Evolutionary conservation across 2,329 filamentous ascomycete genomes (phyloP), one percentile per base, ranked within the genome.

Genomic region (Diaporthe nobilis): DNA sequence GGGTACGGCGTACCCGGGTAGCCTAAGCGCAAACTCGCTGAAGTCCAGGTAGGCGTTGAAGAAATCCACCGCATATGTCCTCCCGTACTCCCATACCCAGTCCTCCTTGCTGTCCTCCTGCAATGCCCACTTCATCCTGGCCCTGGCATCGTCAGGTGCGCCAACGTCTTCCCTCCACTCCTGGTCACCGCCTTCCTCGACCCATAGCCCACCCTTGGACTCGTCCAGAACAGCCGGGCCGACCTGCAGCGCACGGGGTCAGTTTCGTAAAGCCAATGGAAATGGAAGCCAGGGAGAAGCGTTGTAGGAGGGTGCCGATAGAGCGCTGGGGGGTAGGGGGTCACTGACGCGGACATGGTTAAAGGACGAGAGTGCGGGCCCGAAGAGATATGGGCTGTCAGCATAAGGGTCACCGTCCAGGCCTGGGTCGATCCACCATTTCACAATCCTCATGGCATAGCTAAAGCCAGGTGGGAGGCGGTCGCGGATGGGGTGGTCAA

Each of bases 21-120:
- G 81, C 71, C 90, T 88, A 31, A 97, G 85, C 39, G 93, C 88
- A 80, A 96, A 92, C 79, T 93, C 92, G 83, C 83, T 82, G 83
- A 98, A 98, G 84, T 98, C 95, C 61, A 99, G 85, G 84, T 98
- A 98, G 2, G 94, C 94, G 83, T 98, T 98, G 84, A 93, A 98
- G 84, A 99, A 98, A 81, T 92, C 90, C 31, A 90, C 82, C 0
- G 86, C 87, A 76, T 91, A 91, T 37, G 86, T 87, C 78, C 83
- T 82, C 13, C 84, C 89, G 77, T 88, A 89, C 80, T 88, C 87
- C 80, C 92, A 92, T 22, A 89, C 77, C 88, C 89, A 91, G 49
- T 82, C 83, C 63, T 86, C 83, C 81, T 90, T 90, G 79, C 84
- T 89, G 3, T 85, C 85, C 3, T 85, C 82, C 37, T 81, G 83